Base-by-base conservation (phyloP, 2,329 filamentous ascomycete genomes). In the Alternaria conjuncta region DNA sequence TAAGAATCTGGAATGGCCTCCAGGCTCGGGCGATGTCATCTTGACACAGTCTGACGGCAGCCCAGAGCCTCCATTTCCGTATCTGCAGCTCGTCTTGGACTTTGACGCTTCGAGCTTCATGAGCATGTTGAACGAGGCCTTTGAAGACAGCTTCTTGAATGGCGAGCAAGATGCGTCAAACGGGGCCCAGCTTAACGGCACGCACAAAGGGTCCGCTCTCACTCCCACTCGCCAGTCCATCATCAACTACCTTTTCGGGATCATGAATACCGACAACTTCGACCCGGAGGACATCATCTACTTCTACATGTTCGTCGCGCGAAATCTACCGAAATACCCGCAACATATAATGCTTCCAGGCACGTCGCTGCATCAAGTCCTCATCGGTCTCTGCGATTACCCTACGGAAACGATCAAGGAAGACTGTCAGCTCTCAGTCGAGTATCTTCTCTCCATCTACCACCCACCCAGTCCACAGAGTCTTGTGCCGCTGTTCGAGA, bases 291-390 rank as follows among this genome's bases (percentile, higher is more conserved):
- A 98, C 75, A 94, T 92, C 12, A 92, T 99, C 60, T 99, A 97
- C 79, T 87, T 99, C 47, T 94, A 99, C 80, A 99, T 99, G 94
- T 99, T 99, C 75, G 92, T 99, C 76, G 95, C 96, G 18, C 89
- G 96, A 60, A 99, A 97, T 76, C 83, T 99, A 54, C 93, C 96
- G 4, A 99, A 99, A 78, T 99, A 97, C 75, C 94, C 94, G 1
- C 95, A 98, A 77, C 97, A 97, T 74, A 90, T 99, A 55, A 87
- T 98, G 11, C 88, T 99, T 50, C 92, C 95, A 0, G 96, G 94
- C 18, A 94, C 92, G 3, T 91, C 92, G 2, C 85, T 99, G 1
- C 92, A 94, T 63, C 90, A 89, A 63, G 90, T 97, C 10, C 85
- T 99, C 25, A 85, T 88, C 41, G 91, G 94, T 3, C 85, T 99